phyloP scores from a whole-genome alignment of 2,329 filamentous ascomycete genomes.

The Sarocladiaceae sp. region DNA sequence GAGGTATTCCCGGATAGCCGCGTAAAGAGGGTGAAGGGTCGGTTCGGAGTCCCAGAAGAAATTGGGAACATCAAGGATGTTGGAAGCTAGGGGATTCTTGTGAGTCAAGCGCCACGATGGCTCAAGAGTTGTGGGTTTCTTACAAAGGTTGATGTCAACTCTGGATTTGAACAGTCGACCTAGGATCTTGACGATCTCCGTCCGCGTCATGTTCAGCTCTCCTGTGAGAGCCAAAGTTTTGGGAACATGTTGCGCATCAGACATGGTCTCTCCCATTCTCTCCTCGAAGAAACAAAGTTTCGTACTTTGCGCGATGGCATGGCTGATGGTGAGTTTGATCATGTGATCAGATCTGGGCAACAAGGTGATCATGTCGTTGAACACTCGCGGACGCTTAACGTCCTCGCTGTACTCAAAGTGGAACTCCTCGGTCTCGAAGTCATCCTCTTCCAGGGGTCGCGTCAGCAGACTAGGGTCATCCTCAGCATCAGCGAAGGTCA shows the following conservation, averaged over 20 bases:
- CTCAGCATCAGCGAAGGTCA: conserved; percentile 76
- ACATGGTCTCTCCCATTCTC: conserved; percentile 90
- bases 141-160: conserved; percentile 96
- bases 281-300: conserved; percentile 96
- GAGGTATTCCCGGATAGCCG: conserved; percentile 90
- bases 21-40: conserved; percentile 88
- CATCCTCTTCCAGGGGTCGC: conserved; percentile 74
- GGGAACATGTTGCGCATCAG: conserved; percentile 85
- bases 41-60: conserved; percentile 99
- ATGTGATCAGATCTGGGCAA: conserved; percentile 89
- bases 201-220: conserved; percentile 81
- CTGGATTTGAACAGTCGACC: conserved; percentile 87
- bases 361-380: conserved; percentile 99
- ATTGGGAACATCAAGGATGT: conserved; percentile 91
- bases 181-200: conserved; percentile 87
- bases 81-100: conserved; percentile 74
- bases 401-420: conserved; percentile 93
- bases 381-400: conserved; percentile 82
- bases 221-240: conserved; percentile 84
- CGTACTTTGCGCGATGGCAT: conserved; percentile 95
- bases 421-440: conserved; percentile 97
- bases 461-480: conserved; percentile 62
- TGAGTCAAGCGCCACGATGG: too few relatives aligned
- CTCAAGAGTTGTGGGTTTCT: conserved; percentile 28
- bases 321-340: conserved; percentile 97